Conservation (phyloP, 139 green algal species). For the Chlamydomonas incerta region DNA sequence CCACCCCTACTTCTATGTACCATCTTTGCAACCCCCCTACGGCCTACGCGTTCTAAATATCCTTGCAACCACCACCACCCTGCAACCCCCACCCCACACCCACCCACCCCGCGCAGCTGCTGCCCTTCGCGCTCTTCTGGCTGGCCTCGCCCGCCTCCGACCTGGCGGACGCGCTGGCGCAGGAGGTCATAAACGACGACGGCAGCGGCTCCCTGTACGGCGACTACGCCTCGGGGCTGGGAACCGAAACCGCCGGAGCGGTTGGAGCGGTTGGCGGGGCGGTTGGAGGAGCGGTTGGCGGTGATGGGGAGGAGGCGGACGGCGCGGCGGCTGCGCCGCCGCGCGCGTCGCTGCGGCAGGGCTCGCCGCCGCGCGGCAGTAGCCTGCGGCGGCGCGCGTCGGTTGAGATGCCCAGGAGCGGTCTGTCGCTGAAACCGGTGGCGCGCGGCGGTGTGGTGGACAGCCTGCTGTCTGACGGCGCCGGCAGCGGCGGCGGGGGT, state of each 20-base stretch:
- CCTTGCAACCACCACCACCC: too few species aligned
- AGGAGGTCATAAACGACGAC: conserved; percentile 34
- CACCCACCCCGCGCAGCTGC: neutral
- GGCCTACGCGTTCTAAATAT: too few species aligned
- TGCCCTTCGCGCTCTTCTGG: conserved; percentile 22
- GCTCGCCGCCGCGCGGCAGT: too few species aligned
- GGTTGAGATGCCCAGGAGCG: neutral
- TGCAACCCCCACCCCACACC: too few species aligned
- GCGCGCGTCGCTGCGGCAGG: too few species aligned
- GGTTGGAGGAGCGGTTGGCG: too few species aligned
- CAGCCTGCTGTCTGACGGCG: neutral
- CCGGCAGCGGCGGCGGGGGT: too few species aligned
- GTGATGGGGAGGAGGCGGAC: too few species aligned
- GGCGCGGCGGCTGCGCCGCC: too few species aligned
- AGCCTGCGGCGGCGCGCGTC: neutral
- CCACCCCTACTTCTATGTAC: too few species aligned
- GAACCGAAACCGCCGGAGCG: neutral
- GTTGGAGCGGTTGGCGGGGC: too few species aligned
- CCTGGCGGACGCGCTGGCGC: conserved; percentile 15
- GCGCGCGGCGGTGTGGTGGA: neutral
- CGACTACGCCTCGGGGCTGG: neutral
- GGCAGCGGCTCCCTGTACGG: conserved; percentile 3
- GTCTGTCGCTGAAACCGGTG: neutral
- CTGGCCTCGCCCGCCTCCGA: neutral
- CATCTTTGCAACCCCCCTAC: too few species aligned